Evolutionary conservation across 768 basidiomycete genomes (phyloP).

Genomic region (Lactarius deliciosus): DNA sequence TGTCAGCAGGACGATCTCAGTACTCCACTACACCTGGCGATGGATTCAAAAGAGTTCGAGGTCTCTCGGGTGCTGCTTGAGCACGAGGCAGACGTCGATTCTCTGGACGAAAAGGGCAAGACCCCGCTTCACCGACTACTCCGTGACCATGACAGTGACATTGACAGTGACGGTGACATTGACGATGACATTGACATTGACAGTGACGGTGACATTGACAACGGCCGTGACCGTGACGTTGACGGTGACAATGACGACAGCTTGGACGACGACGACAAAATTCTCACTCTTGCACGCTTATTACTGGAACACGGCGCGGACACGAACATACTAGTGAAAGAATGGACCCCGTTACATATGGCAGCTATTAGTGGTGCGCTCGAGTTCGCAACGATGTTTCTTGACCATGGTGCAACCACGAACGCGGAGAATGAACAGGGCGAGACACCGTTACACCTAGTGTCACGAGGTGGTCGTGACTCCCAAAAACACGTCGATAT

Average conservation of each 20-base stretch:
- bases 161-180: no score
- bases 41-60: not conserved
- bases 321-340: not conserved
- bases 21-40: not conserved
- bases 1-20: not conserved
- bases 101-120: not conserved
- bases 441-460: not conserved
- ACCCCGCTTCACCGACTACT: not conserved
- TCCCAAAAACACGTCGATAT: no score
- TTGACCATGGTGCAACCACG: not conserved
- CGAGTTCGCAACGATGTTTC: not conserved
- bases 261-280: no score
- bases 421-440: not conserved
- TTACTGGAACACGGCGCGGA: not conserved
- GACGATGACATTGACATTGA: no score
- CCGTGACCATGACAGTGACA: no score
- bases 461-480: no score
- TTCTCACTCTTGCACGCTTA: not conserved
- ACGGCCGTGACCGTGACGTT: no score
- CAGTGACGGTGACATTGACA: no score
- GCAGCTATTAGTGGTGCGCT: not conserved
- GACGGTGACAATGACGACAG: no score
- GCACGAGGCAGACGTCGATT: not conserved
- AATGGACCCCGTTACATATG: not conserved
- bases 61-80: not conserved